These are phyloP conservation scores for Geotrichum phurueaensis DNA, from an alignment of 1,139 yeast species.

Conservation along the genomic window DNA sequence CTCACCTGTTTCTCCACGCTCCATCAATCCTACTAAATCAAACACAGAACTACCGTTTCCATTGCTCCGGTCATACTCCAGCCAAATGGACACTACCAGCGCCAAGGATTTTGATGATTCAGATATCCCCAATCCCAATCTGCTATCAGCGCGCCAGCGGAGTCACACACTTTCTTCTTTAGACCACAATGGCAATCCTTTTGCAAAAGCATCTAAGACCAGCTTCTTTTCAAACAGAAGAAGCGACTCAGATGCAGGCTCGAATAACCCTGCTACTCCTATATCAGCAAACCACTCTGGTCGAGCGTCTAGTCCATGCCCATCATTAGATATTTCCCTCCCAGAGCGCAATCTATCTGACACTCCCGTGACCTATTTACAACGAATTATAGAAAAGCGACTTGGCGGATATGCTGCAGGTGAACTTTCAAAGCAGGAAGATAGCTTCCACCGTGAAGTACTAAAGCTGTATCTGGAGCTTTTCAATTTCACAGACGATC, in stretches of 20 bases:
- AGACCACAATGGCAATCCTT: constrained; percentile 15
- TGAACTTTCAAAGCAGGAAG: constrained; percentile 37
- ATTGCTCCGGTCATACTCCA: constrained; percentile 4
- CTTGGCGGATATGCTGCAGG: constrained; percentile 38
- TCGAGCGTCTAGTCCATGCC: constrained; percentile 3
- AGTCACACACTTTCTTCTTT: constrained; percentile 25
- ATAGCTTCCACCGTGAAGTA: constrained; percentile 37
- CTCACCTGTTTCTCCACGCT: constrained; percentile 13
- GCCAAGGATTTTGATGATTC: background rate
- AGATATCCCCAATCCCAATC: background rate
- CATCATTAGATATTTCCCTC: constrained; percentile 9
- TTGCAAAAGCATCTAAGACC: constrained; percentile 6
- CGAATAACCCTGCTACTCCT: background rate
- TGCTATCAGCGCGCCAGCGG: constrained; percentile 21
- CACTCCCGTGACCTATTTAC: constrained; percentile 35
- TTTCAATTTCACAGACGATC: constrained; percentile 47
- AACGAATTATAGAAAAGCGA: constrained; percentile 32
- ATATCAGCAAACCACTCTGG: background rate
- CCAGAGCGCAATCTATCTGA: constrained; percentile 37
- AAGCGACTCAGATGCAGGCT: constrained; percentile 15
- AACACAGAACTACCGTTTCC: constrained; percentile 3
- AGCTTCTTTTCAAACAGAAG: constrained; percentile 10
- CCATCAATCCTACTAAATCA: constrained; percentile 14
- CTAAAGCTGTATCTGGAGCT: constrained; percentile 37
- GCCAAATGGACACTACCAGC: constrained; percentile 8